Evolutionary conservation across 805 yeast species (phyloP).

Genomic region (Pichia rugopelliculosa): DNA sequence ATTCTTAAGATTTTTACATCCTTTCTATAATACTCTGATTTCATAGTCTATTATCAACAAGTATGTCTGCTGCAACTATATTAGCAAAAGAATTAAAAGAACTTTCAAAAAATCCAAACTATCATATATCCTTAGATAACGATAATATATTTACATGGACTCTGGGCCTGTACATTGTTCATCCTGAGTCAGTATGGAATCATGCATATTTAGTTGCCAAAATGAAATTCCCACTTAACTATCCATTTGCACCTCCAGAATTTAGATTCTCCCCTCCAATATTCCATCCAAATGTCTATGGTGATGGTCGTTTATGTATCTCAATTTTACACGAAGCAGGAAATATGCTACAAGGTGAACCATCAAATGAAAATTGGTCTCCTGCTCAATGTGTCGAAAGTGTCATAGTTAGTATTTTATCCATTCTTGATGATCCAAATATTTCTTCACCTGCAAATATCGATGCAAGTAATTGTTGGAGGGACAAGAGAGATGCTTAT

Average conservation of each 20-base stretch:
- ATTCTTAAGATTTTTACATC: no score
- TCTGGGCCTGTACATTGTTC: constrained; percentile 86
- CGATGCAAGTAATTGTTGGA: constrained; percentile 88
- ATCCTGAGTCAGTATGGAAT: constrained; percentile 82
- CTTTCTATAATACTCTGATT: neutral
- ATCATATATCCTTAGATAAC: constrained; percentile 36
- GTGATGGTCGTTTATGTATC: constrained; percentile 59
- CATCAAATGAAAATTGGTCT: constrained; percentile 90
- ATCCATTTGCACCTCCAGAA: constrained; percentile 88
- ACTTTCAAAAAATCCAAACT: constrained; percentile 26
- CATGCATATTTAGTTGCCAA: constrained; percentile 94
- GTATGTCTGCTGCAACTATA: constrained; percentile 23
- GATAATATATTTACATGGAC: constrained; percentile 64
- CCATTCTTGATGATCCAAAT: constrained; percentile 90
- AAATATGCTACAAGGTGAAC: constrained; percentile 83
- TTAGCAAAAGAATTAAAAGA: constrained; percentile 32
- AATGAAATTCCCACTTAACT: constrained; percentile 87
- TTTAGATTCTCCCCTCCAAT: constrained; percentile 90
- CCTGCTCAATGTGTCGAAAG: constrained; percentile 90
- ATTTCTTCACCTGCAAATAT: constrained; percentile 91
- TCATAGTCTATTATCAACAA: neutral
- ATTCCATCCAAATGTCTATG: constrained; percentile 91
- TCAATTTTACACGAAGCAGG: constrained; percentile 87
- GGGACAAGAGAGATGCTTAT: constrained; percentile 73
- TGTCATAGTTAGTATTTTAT: constrained; percentile 82